Evolutionary conservation across 2,329 filamentous ascomycete genomes (phyloP), one percentile per base, ranked within the genome.

Genomic region (Hyphodiscus sp.): DNA sequence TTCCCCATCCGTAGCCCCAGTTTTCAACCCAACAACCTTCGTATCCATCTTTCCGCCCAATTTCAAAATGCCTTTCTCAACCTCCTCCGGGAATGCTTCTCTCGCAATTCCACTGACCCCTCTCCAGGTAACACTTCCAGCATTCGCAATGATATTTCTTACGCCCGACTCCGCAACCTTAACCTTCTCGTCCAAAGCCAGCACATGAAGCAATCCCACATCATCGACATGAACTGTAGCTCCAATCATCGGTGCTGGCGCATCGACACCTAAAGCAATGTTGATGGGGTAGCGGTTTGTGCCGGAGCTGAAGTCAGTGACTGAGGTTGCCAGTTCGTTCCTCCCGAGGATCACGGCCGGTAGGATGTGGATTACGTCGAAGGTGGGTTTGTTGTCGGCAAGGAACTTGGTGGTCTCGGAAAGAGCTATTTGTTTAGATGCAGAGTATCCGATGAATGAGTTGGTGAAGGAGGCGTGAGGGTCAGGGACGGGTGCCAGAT

Each of bases 331-430:
- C 1, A 55, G 48, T 23, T 54, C 48, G 20, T 58, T 52, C 11
- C 18, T 19, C 5, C 56, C 56, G 11, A 58, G 46, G 30, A 58
- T 33, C 6, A 57, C 45, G 9, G 50, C n/a, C 5, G 54, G 54
- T 13, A 58, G 19, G 33, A 58, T 46, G 30, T 56, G 47, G 48
- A 58, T 47, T 11, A 54, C 42, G 33, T 54, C 51, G 23, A 56
- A 56, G 15, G 30, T n/a, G 1, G 53, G 50, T 20, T 53, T 55
- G 18, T 29, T 18, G 19, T 48, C 20, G 13, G 18, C 23, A 20
- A 52, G 7, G 41, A 41, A 52, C 16, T 48, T 33, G n/a, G 42
- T 43, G 85, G 85, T 3, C 86, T 87, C 67, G 77, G 76, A 61
- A 81, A 86, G 42, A 13, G 42, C 42, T 13, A 45, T 45, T 23